Conservation (phyloP, 306 rosid species). For the Myrica gale region DNA sequence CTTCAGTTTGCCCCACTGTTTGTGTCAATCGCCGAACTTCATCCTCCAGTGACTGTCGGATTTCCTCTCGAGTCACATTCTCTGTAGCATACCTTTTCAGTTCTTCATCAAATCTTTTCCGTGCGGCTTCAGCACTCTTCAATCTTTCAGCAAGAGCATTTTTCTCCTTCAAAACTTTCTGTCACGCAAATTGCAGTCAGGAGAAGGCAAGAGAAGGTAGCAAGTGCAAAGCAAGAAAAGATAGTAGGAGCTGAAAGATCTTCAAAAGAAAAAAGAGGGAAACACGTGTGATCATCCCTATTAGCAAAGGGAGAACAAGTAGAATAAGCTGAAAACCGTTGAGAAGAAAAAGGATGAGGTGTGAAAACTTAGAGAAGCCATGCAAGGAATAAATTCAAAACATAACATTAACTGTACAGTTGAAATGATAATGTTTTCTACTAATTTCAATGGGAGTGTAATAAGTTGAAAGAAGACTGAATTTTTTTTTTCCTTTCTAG, state of each 20-base stretch:
- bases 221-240: not conserved
- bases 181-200: slow-evolving; percentile 37
- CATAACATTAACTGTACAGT: not conserved
- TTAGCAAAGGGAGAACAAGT: not conserved
- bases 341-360: not conserved
- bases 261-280: not conserved
- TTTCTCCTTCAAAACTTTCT: slow-evolving; percentile 96
- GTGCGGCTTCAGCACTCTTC: slow-evolving; percentile 93
- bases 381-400: slow-evolving; percentile 1
- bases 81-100: slow-evolving; percentile 88
- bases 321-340: not conserved
- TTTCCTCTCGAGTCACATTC: slow-evolving; percentile 88
- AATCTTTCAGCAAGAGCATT: slow-evolving; percentile 91
- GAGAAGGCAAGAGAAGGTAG: not conserved
- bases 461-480: not conserved
- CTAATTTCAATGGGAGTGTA: not conserved
- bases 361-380: not conserved
- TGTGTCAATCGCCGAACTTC: slow-evolving; percentile 87
- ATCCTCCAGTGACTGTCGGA: slow-evolving; percentile 91
- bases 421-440: not conserved
- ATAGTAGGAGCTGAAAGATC: not conserved
- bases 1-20: slow-evolving; percentile 95
- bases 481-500: too few species aligned
- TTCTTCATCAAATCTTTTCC: slow-evolving; percentile 97
- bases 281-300: not conserved